A percentile compares a stretch with the other conserved stretches of the same genome.
These are phyloP conservation scores for Phylloporus sp. DNA, from an alignment of 768 basidiomycete species.

Conservation along the genomic window DNA sequence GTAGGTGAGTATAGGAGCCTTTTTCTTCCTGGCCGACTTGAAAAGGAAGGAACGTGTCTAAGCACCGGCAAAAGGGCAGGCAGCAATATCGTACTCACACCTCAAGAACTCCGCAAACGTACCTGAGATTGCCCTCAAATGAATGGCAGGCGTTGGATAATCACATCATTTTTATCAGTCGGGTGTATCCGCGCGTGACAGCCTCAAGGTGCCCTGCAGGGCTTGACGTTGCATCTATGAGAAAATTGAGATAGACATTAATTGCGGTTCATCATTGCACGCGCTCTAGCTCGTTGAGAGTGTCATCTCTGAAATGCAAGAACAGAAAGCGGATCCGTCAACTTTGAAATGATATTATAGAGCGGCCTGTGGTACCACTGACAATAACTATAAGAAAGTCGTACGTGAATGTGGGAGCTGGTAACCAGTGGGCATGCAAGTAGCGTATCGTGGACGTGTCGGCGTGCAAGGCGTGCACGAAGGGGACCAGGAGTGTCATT, in stretches of 20 bases:
- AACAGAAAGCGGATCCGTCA: not conserved
- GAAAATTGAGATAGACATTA: not conserved
- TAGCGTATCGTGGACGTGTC: conserved; percentile 7
- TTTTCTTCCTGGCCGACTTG: not conserved
- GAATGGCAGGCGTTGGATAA: not conserved
- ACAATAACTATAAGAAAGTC: conserved; percentile 22
- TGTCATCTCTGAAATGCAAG: not conserved
- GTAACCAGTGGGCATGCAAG: not conserved
- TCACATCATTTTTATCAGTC: not conserved
- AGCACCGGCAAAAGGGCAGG: not conserved
- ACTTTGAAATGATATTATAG: conserved; percentile 15
- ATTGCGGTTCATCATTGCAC: not conserved
- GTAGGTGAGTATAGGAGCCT: not conserved
- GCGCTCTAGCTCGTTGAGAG: not conserved
- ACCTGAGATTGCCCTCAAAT: not conserved
- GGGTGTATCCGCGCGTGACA: not conserved
- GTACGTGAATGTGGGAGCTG: conserved; percentile 9
- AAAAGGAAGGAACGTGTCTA: not conserved
- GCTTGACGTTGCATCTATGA: not conserved
- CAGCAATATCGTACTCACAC: not conserved
- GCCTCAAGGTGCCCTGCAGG: not conserved
- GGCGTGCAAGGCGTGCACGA: conserved; percentile 2
- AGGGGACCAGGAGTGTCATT: not conserved
- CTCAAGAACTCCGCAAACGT: not conserved
- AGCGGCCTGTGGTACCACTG: conserved; percentile 4